These are phyloP conservation scores for Kodamaea laetipori DNA, from an alignment of 805 yeast species.

Conservation along the genomic window DNA sequence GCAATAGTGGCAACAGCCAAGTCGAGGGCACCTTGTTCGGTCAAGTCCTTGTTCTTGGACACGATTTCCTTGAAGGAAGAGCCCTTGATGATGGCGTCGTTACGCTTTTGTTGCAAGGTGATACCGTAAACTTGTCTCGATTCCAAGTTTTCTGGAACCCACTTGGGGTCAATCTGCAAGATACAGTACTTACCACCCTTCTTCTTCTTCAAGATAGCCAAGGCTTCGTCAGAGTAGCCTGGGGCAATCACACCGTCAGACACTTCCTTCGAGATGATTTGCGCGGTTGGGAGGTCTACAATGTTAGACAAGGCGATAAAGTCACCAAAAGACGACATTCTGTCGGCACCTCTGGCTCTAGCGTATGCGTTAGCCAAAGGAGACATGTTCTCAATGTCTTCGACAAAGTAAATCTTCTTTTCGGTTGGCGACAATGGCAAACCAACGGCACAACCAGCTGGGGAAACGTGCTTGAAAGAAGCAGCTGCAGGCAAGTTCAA, in stretches of 20 bases:
- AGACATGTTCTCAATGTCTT: conserved; percentile 90
- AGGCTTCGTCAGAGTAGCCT: conserved; percentile 90
- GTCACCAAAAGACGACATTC: conserved; percentile 99
- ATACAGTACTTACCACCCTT: conserved; percentile 98
- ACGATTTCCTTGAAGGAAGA: conserved; percentile 90
- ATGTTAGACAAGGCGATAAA: conserved; percentile 96
- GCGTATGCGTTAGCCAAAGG: conserved; percentile 98
- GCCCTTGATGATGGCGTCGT: conserved; percentile 92
- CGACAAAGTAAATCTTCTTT: conserved; percentile 93
- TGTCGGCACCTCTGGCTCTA: conserved; percentile 99
- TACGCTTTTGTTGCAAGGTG: conserved; percentile 93
- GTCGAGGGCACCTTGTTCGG: conserved; percentile 92
- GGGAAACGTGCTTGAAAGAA: conserved; percentile 97
- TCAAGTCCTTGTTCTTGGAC: conserved; percentile 79
- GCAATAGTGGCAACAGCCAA: conserved; percentile 97
- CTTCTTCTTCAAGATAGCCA: conserved; percentile 84
- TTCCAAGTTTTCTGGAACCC: conserved; percentile 76
- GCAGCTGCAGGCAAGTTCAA: conserved; percentile 98
- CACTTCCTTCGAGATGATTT: conserved; percentile 95
- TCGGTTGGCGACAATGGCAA: conserved; percentile 87
- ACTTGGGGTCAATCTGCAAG: conserved; percentile 94
- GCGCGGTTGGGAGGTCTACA: conserved; percentile 95
- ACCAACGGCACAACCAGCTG: conserved; percentile 99
- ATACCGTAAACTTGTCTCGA: conserved; percentile 96
- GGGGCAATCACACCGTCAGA: conserved; percentile 99